Conservation (phyloP, 495 filamentous ascomycete genomes). For the Bathelium albidoporum region DNA sequence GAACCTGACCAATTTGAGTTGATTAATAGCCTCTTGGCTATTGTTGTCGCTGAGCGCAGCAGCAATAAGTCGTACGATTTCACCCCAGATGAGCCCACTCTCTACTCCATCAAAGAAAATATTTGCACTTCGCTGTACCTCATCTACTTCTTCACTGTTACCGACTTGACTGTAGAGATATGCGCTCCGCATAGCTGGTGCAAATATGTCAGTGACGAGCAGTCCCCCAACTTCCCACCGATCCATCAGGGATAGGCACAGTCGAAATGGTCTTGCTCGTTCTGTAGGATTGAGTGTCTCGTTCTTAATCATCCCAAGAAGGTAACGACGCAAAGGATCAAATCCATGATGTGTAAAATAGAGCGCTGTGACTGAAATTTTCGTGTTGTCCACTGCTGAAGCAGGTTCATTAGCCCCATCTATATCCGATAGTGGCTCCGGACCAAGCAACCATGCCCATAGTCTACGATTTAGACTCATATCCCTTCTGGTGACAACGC, state of each 20-base stretch:
- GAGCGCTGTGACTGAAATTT: constrained; percentile 39
- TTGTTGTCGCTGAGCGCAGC: constrained; percentile 44
- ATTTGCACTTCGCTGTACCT: constrained; percentile 84
- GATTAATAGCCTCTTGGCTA: constrained; percentile 39
- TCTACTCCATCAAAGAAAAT: constrained; percentile 97
- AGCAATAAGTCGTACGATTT: constrained; percentile 52
- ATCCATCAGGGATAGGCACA: constrained; percentile 93
- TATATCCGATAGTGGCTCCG: constrained; percentile 48
- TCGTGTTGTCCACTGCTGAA: not conserved
- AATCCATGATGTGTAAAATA: constrained; percentile 80
- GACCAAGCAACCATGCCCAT: constrained; percentile 95
- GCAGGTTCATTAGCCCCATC: constrained; percentile 35
- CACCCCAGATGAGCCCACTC: constrained; percentile 81
- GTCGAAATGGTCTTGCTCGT: constrained; percentile 75
- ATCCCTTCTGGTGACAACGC: constrained; percentile 77
- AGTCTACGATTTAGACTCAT: constrained; percentile 92
- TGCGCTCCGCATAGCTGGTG: constrained; percentile 72
- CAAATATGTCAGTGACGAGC: constrained; percentile 77
- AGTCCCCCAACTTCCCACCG: constrained; percentile 90
- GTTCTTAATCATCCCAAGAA: constrained; percentile 64
- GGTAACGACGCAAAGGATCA: constrained; percentile 57
- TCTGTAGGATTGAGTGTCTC: constrained; percentile 49
- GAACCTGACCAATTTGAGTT: constrained; percentile 67
- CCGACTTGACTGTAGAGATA: constrained; percentile 54
- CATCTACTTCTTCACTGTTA: constrained; percentile 57